These are phyloP conservation scores for Cladosporium halotolerans DNA, from an alignment of 2,329 filamentous ascomycete species.

Conservation along the genomic window DNA sequence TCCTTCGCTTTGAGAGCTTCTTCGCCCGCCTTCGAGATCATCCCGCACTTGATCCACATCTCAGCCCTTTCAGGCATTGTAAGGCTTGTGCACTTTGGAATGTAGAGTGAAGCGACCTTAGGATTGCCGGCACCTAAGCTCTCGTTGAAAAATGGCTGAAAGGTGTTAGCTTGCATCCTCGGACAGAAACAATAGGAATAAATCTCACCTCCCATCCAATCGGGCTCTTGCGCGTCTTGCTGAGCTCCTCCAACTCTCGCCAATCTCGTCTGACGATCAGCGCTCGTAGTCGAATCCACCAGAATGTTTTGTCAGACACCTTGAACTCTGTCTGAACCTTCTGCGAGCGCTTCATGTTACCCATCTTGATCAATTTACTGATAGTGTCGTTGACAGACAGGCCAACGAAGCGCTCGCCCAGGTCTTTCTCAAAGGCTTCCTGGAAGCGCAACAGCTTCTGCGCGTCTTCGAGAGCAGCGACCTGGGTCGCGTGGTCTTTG, in stretches of 20 bases:
- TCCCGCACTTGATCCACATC: conserved; percentile 96
- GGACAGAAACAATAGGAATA: background rate
- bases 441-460: conserved; percentile 76
- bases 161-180: conserved; percentile 12
- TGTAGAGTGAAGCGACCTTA: conserved; percentile 73
- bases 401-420: conserved; percentile 63
- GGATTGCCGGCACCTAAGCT: conserved; percentile 83
- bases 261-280: conserved; percentile 86
- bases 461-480: conserved; percentile 72
- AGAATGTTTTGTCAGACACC: conserved; percentile 80
- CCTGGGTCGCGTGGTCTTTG: conserved; percentile 69
- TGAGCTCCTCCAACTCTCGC: conserved; percentile 83
- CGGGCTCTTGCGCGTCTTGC: conserved; percentile 71
- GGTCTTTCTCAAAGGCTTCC: conserved; percentile 76
- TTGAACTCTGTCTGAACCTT: conserved; percentile 91
- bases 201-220: conserved; percentile 87
- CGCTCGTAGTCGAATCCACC: conserved; percentile 81
- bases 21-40: conserved; percentile 82
- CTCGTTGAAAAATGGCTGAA: conserved; percentile 83
- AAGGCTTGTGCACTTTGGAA: conserved; percentile 76
- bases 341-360: conserved; percentile 76
- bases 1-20: conserved; percentile 83
- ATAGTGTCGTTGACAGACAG: conserved; percentile 87
- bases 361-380: conserved; percentile 75
- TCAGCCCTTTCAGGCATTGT: conserved; percentile 64